Evolutionary conservation across 2,329 filamentous ascomycete genomes (phyloP).

Genomic region (Hypoxylon sp.): DNA sequence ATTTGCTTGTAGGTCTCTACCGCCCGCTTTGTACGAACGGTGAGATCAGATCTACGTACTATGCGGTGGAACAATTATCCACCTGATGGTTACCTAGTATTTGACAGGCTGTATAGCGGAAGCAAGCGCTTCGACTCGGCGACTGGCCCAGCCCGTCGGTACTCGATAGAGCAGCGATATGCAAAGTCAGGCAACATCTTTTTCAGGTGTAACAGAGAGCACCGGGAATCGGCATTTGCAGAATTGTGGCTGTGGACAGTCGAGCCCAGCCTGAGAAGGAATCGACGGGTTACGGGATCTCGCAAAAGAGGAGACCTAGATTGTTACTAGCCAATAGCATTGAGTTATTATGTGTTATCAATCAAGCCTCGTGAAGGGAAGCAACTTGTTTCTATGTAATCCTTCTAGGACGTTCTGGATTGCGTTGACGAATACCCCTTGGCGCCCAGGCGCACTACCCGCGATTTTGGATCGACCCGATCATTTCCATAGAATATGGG

Average conservation of each 20-base stretch:
- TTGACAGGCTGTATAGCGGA: slow-evolving; percentile 27
- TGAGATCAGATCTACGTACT: slow-evolving; percentile 3
- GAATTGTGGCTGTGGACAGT: slow-evolving; percentile 12
- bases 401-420: slow-evolving; percentile 40
- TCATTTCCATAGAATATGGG: slow-evolving; percentile 35
- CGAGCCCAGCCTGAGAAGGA: neutral
- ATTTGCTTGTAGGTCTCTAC: slow-evolving; percentile 20
- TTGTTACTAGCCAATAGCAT: slow-evolving; percentile 32
- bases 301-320: slow-evolving; percentile 26
- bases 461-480: slow-evolving; percentile 37
- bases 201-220: slow-evolving; percentile 6
- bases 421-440: slow-evolving; percentile 22
- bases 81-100: slow-evolving; percentile 4
- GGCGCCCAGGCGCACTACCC: slow-evolving; percentile 33
- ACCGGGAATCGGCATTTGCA: slow-evolving; percentile 42
- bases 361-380: slow-evolving; percentile 25
- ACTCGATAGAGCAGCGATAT: slow-evolving; percentile 42
- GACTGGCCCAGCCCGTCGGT: slow-evolving; percentile 38
- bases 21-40: slow-evolving; percentile 13
- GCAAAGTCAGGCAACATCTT: slow-evolving; percentile 27
- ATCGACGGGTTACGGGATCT: slow-evolving; percentile 25
- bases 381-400: slow-evolving; percentile 18
- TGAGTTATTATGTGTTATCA: slow-evolving; percentile 6
- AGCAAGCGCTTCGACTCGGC: slow-evolving; percentile 36
- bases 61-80: slow-evolving; percentile 37